These are phyloP conservation scores for Penicillium subrubescens DNA, from an alignment of 495 filamentous ascomycete species.

Conservation along the genomic window DNA sequence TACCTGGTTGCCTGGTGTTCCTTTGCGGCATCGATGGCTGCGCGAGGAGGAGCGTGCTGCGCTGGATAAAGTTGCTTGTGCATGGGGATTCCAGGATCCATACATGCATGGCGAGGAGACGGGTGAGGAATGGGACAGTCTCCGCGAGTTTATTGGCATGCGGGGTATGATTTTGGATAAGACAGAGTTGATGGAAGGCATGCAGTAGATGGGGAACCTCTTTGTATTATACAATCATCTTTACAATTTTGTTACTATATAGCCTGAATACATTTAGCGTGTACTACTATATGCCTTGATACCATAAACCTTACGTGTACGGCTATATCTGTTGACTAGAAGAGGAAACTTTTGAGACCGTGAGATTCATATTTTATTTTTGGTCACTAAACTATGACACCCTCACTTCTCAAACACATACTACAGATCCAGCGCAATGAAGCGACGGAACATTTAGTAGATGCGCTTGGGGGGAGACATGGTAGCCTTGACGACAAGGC, in stretches of 20 bases:
- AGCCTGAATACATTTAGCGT: neutral
- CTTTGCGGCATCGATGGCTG: slow-evolving; percentile 83
- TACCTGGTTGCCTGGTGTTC: slow-evolving; percentile 79
- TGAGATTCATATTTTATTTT: slow-evolving; percentile 44
- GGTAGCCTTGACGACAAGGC: slow-evolving; percentile 98
- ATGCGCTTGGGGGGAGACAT: slow-evolving; percentile 97
- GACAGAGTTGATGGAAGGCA: slow-evolving; percentile 85
- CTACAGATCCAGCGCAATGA: slow-evolving; percentile 32
- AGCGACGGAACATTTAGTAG: slow-evolving; percentile 68
- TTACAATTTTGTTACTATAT: neutral
- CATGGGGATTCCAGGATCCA: slow-evolving; percentile 87
- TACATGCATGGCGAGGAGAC: slow-evolving; percentile 85
- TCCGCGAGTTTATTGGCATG: slow-evolving; percentile 76
- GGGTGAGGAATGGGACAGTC: slow-evolving; percentile 81
- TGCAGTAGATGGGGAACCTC: slow-evolving; percentile 56
- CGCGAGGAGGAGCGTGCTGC: slow-evolving; percentile 92
- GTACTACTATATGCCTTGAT: neutral
- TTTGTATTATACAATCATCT: neutral
- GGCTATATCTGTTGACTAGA: neutral
- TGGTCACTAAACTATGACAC: slow-evolving; percentile 37
- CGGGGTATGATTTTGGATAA: slow-evolving; percentile 89
- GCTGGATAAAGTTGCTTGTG: slow-evolving; percentile 78
- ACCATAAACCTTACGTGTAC: neutral
- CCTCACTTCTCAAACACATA: slow-evolving; percentile 33
- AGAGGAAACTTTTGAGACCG: slow-evolving; percentile 4